phyloP scores from a whole-genome alignment of 2,329 filamentous ascomycete species.

The Aureobasidium sp. region DNA sequence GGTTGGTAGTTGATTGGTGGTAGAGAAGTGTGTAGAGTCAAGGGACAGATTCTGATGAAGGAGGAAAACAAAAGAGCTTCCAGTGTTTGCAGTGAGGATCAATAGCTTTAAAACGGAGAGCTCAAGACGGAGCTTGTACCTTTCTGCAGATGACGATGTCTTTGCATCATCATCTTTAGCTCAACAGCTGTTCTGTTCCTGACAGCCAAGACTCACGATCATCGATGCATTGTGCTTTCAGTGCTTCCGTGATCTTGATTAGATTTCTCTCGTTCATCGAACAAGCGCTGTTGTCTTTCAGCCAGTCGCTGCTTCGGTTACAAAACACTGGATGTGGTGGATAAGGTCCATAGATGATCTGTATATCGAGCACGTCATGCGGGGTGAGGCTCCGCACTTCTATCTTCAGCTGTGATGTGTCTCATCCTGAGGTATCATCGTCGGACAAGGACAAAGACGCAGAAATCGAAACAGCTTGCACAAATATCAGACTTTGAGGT shows the following conservation, averaged over 20 bases:
- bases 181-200: constrained; percentile 5
- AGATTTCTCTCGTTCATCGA: neutral
- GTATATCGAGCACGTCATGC: constrained; percentile 1
- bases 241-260: neutral
- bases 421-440: neutral
- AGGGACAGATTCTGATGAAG: neutral
- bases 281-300: neutral
- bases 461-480: neutral
- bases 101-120: neutral
- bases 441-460: neutral
- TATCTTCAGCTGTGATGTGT: neutral
- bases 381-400: neutral
- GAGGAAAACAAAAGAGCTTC: neutral
- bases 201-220: constrained; percentile 6
- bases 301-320: neutral
- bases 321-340: neutral
- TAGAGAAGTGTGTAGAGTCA: neutral
- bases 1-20: neutral
- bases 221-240: neutral
- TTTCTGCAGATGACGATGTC: constrained; percentile 2
- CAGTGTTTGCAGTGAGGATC: neutral
- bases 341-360: neutral
- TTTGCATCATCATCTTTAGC: neutral
- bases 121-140: neutral
- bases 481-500: too few species aligned